phyloP scores from a whole-genome alignment of 306 rosid species.

The Pyrus betulifolia region DNA sequence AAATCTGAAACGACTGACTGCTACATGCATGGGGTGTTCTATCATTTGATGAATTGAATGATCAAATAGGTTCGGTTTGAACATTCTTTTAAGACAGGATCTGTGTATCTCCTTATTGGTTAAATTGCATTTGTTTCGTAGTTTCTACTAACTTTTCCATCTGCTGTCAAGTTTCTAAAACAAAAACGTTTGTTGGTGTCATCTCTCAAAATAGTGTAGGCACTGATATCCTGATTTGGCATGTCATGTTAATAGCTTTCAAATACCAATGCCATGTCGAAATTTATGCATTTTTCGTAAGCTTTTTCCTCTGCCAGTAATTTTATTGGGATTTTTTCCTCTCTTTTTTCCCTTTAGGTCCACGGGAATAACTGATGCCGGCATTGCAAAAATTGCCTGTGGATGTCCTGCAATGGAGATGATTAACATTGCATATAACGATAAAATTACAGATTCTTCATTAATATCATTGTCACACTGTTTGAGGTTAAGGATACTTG shows the following conservation, averaged over 20 bases:
- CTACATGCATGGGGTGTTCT: background rate
- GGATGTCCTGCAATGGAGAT: conserved; percentile 56
- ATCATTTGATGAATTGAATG: background rate
- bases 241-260: background rate
- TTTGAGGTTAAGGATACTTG: conserved; percentile 39
- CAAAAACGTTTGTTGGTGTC: too few relatives aligned
- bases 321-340: background rate
- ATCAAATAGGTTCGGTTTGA: background rate
- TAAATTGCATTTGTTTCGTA: background rate
- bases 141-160: background rate
- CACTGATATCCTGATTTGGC: too few relatives aligned
- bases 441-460: conserved; percentile 46
- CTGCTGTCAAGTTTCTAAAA: background rate
- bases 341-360: conserved; percentile 21
- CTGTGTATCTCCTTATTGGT: background rate
- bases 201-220: too few relatives aligned
- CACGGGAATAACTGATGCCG: conserved; percentile 45
- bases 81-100: too few relatives aligned
- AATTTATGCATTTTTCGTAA: background rate
- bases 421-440: conserved; percentile 54
- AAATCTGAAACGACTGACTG: background rate
- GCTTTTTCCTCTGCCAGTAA: background rate
- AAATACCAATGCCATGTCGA: background rate
- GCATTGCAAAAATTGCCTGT: conserved; percentile 43
- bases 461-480: conserved; percentile 50